Percentiles rank a stretch among this genome's conserved stretches.
phyloP scores from a whole-genome alignment of 306 rosid species.

The Ormosia emarginata region DNA sequence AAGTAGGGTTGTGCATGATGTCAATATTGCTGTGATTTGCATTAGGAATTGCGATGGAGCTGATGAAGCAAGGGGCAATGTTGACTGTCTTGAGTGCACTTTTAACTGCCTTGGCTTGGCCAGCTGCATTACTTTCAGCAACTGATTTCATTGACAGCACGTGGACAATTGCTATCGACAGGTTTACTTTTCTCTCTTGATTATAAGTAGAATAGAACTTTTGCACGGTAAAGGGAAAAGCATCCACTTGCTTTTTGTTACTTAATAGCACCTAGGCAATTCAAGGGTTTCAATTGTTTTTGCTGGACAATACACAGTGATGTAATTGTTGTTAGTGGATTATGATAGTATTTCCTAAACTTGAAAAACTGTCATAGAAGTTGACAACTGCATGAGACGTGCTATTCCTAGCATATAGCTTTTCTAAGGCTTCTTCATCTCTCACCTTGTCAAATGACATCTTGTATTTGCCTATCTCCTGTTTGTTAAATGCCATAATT shows the following conservation, averaged over 20 bases:
- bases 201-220: not conserved
- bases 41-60: constrained; percentile 42
- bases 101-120: constrained; percentile 61
- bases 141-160: constrained; percentile 53
- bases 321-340: not conserved
- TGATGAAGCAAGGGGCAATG: constrained; percentile 70
- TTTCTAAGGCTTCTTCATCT: not conserved
- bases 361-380: not conserved
- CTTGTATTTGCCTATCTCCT: not conserved
- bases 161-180: constrained; percentile 63
- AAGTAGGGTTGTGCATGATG: constrained; percentile 5
- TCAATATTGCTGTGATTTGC: constrained; percentile 16
- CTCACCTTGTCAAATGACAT: not conserved
- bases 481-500: not conserved
- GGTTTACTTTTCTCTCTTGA: constrained; percentile 31
- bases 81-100: constrained; percentile 55
- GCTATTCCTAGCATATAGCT: not conserved
- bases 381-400: not conserved
- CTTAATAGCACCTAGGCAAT: not conserved
- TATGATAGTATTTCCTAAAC: not conserved
- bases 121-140: constrained; percentile 47
- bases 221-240: not conserved
- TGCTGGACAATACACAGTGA: not conserved
- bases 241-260: not conserved
- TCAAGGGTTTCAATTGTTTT: not conserved